phyloP scores from a whole-genome alignment of 202 grass and related monocot species.

The Panicum hallii region DNA sequence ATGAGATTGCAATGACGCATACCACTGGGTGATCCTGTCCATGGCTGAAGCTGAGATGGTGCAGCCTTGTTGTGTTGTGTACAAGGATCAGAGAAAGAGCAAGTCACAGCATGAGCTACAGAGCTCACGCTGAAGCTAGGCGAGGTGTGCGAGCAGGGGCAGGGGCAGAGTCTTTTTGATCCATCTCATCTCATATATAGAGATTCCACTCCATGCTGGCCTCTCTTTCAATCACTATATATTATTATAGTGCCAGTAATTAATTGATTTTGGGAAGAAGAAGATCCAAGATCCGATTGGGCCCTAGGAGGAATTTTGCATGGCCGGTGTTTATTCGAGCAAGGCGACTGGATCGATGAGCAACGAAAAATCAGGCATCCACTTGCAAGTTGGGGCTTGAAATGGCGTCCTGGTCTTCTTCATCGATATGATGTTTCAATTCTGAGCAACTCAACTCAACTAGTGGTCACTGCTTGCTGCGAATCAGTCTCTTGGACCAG shows the following conservation, averaged over 20 bases:
- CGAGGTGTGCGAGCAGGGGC: background rate
- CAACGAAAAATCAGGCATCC: background rate
- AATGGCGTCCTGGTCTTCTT: background rate
- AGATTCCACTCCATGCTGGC: background rate
- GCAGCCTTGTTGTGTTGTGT: background rate
- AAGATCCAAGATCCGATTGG: background rate
- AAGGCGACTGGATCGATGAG: too few relatives aligned
- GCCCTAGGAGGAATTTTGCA: background rate
- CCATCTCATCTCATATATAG: conserved; percentile 17
- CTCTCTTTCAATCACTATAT: background rate
- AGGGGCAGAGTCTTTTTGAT: background rate
- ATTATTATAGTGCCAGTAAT: background rate
- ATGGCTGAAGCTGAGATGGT: conserved; percentile 44
- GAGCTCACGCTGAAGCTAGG: background rate
- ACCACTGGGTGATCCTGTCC: conserved; percentile 83
- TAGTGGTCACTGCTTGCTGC: background rate
- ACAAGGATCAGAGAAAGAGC: background rate
- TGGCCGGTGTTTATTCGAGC: conserved; percentile 28
- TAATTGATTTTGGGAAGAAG: background rate
- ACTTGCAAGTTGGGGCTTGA: background rate
- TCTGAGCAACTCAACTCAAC: background rate
- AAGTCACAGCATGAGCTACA: background rate
- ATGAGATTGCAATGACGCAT: background rate
- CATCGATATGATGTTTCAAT: background rate
- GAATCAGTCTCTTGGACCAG: background rate